Base-by-base conservation (phyloP, 2,329 filamentous ascomycete genomes). In the Aspergillus amoenus region DNA sequence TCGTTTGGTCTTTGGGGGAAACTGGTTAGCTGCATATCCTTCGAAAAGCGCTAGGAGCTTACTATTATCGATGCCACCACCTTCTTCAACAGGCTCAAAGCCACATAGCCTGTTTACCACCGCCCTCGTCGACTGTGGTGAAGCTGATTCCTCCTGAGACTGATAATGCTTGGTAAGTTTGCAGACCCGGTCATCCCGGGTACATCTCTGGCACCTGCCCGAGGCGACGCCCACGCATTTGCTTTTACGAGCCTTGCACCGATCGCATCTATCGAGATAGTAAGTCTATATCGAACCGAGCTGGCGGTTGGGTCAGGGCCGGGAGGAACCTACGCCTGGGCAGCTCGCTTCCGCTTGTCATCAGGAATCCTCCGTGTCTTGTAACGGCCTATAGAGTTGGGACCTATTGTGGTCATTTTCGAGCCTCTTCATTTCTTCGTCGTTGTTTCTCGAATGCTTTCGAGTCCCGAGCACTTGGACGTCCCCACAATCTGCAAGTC, bases 221-320 rank as follows among this genome's bases (percentile, higher is more conserved):
- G 62, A 44, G 0, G 57, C 64, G 56, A 71, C 68, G 32, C 45
- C 45, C 11, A 74, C 66, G 42, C 73, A 74, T 54, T 68, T 72
- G 52, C 69, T 73, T 55, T 75, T 75, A 18, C 73, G 61, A 5
- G 65, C 61, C 55, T 75, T 75, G 55, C 73, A 75, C 18, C 64
- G 68, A 51, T 70, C 64, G 53, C 73, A 75, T 21, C 66, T 68
- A 21, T 3, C 40, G 3, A 32, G 8, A 15, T n/a, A 13, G 30
- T 30, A 30, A 30, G 27, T 30, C 27, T 30, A 30, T 30, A 9
- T 11, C 9, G 1, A 30, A 11, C 27, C 8, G 9, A 30, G 9
- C 27, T 11, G 27, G 27, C 27, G 11, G 27, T 21, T 17, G 34
- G 24, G 2, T n/a, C 5, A 34, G 22, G 34, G 22, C 5, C 3